Conservation (phyloP, 2,329 filamentous ascomycete genomes). For the Orbilia ellipsospora region DNA sequence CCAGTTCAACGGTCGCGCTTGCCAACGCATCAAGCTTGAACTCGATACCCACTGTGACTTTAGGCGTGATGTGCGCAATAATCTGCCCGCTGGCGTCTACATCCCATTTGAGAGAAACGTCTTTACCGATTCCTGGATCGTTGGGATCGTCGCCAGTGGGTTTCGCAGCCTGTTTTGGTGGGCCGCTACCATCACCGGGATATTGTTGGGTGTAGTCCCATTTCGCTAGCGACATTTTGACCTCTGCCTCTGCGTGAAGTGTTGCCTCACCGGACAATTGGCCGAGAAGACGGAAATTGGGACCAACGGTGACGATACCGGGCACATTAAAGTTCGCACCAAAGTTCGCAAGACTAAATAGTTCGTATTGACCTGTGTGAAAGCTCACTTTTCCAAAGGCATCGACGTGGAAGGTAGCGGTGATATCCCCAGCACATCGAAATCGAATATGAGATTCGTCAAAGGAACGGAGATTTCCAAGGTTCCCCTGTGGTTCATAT, state of each 20-base stretch:
- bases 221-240: background rate
- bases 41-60: background rate
- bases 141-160: no score
- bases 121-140: no score
- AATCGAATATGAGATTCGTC: background rate
- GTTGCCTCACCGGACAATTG: background rate
- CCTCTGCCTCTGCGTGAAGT: background rate
- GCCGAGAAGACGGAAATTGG: background rate
- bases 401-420: background rate
- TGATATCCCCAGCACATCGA: background rate
- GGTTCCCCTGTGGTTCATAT: background rate
- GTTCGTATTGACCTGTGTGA: background rate
- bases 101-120: no score
- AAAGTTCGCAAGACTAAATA: background rate
- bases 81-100: no score
- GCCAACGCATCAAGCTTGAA: slow-evolving; percentile 5
- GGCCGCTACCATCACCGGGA: no score
- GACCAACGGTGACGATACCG: background rate
- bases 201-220: no score
- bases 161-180: no score
- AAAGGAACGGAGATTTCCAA: background rate
- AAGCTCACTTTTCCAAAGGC: background rate
- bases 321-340: background rate
- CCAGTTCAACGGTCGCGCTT: background rate
- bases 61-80: background rate